A percentile compares a stretch with the other conserved stretches of the same genome.
Conservation (phyloP, 176 grass and related monocot species). For the Eragrostis curvula region DNA sequence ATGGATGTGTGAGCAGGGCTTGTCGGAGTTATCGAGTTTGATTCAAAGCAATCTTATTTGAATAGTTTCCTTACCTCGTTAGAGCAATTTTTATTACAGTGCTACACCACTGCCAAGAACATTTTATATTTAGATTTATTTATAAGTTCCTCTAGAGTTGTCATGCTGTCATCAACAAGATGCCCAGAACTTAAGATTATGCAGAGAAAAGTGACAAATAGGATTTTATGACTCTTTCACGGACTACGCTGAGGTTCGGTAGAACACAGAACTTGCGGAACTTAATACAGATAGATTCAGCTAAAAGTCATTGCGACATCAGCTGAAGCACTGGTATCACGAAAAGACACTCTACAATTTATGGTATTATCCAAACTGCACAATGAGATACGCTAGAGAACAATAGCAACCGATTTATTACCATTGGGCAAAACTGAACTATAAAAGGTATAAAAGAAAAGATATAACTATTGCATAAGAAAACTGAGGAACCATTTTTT, state of each 20-base stretch:
- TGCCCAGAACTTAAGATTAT: not conserved
- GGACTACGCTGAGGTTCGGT: no score
- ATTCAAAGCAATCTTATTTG: not conserved
- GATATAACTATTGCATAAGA: constrained; percentile 39
- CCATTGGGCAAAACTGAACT: constrained; percentile 44
- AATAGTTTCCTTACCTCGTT: not conserved
- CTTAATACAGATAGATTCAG: no score
- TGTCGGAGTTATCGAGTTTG: not conserved
- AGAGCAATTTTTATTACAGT: not conserved
- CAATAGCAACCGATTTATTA: constrained; percentile 14
- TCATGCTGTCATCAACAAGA: not conserved
- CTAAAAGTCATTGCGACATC: not conserved
- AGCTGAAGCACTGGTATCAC: constrained; percentile 26
- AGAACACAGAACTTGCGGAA: no score
- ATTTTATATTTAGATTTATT: not conserved
- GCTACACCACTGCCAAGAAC: no score
- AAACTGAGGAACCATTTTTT: constrained; percentile 51
- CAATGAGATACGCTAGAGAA: not conserved
- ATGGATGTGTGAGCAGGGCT: not conserved
- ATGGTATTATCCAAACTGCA: constrained; percentile 7
- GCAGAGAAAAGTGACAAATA: not conserved
- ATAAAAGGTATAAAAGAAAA: constrained; percentile 4
- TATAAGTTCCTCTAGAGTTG: not conserved
- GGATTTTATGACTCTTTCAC: no score
- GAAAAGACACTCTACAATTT: not conserved